Conservation (phyloP, 129 eudicot genomes). For the carrot (Daucus carota) region DH1_v3.0 NC_030387.2:6389501-6390000, state of each 20-base stretch:
- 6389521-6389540: too few species aligned
- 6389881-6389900: too few species aligned
- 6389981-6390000: conserved; percentile 90
- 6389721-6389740: too few species aligned
- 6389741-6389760: background rate
- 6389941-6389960: background rate
- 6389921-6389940: too few species aligned
- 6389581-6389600: background rate
- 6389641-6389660: conserved; percentile 58
- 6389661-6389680: conserved; percentile 53
- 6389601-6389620: conserved; percentile 41
- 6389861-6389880: too few species aligned
- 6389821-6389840: background rate
- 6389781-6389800: background rate
- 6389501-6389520: conserved; percentile 45
- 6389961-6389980: conserved; percentile 9
- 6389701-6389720: background rate
- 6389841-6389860: background rate
- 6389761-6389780: background rate
- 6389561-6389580: background rate
- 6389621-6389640: conserved; percentile 63
- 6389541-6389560: background rate
- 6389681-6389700: background rate
- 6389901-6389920: background rate
- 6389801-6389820: background rate